Evolutionary conservation across 805 yeast genomes (phyloP).

Genomic region (Suhomyces sp.): DNA sequence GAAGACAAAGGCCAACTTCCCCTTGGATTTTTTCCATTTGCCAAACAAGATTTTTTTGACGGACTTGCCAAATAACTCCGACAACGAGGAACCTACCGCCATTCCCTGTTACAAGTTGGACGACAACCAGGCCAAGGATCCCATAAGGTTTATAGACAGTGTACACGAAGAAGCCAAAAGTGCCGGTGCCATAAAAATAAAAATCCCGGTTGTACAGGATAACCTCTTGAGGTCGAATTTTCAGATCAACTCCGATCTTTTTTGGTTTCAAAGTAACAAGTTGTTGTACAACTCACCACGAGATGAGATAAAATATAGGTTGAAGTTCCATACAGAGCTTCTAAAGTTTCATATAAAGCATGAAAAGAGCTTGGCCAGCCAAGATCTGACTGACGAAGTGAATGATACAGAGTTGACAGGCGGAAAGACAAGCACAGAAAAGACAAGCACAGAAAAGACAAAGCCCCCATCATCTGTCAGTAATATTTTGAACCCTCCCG

Average conservation of each 20-base stretch:
- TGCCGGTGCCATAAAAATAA: conserved; percentile 74
- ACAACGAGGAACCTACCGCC: conserved; percentile 6
- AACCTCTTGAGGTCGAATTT: conserved; percentile 18
- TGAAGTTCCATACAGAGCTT: conserved; percentile 48
- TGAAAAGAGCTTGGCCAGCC: background rate
- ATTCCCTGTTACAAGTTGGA: conserved; percentile 62
- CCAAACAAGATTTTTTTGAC: conserved; percentile 22
- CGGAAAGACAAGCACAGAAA: background rate
- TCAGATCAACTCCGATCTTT: conserved; percentile 43
- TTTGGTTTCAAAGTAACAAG: conserved; percentile 51
- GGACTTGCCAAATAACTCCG: conserved; percentile 7
- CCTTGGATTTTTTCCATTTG: conserved; percentile 40
- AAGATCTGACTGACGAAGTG: background rate
- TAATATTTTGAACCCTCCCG: background rate
- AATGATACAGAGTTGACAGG: background rate
- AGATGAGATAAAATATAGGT: conserved; percentile 43
- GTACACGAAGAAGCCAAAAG: conserved; percentile 48
- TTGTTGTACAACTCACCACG: conserved; percentile 45
- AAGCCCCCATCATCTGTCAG: background rate
- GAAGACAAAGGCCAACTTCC: conserved; percentile 42
- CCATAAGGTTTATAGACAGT: conserved; percentile 61
- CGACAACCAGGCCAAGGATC: conserved; percentile 51
- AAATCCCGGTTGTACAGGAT: conserved; percentile 48
- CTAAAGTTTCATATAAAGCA: conserved; percentile 34
- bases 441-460: background rate